phyloP scores from a whole-genome alignment of 2,329 filamentous ascomycete species.

The Sarocladiaceae sp. region DNA sequence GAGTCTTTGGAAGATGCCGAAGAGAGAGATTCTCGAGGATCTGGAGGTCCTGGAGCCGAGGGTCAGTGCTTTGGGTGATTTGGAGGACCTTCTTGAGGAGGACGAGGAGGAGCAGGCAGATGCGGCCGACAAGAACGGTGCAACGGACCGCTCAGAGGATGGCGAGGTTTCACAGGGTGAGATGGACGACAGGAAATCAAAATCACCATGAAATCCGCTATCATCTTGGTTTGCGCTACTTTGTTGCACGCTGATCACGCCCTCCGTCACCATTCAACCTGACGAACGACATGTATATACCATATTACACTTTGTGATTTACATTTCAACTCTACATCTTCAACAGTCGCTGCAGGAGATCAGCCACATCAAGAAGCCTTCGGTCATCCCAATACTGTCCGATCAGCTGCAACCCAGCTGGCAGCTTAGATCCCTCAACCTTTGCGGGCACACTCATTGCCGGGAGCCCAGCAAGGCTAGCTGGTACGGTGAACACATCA shows the following conservation, averaged over 20 bases:
- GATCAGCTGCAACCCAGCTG: constrained; percentile 64
- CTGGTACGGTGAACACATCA: constrained; percentile 92
- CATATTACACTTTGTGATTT: constrained; percentile 1
- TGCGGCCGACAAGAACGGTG: constrained; percentile 13
- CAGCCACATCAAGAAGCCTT: constrained; percentile 53
- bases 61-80: constrained; percentile 73
- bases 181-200: constrained; percentile 33
- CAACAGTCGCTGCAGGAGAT: constrained; percentile 30
- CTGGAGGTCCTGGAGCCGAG: constrained; percentile 80
- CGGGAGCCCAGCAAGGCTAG: constrained; percentile 84
- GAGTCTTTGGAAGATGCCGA: constrained; percentile 85
- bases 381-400: constrained; percentile 77
- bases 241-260: too few relatives aligned
- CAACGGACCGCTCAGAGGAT: constrained; percentile 30
- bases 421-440: constrained; percentile 22
- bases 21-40: constrained; percentile 77
- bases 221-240: background rate
- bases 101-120: constrained; percentile 25
- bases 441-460: constrained; percentile 70
- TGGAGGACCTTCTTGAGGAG: constrained; percentile 63
- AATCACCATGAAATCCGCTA: constrained; percentile 12
- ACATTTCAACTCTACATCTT: constrained; percentile 13
- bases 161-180: constrained; percentile 29
- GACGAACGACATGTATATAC: constrained; percentile 10
- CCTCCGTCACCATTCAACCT: too few relatives aligned